These are phyloP conservation scores for Fusarium armeniacum DNA, from an alignment of 2,329 filamentous ascomycete genomes.

Conservation along the genomic window DNA sequence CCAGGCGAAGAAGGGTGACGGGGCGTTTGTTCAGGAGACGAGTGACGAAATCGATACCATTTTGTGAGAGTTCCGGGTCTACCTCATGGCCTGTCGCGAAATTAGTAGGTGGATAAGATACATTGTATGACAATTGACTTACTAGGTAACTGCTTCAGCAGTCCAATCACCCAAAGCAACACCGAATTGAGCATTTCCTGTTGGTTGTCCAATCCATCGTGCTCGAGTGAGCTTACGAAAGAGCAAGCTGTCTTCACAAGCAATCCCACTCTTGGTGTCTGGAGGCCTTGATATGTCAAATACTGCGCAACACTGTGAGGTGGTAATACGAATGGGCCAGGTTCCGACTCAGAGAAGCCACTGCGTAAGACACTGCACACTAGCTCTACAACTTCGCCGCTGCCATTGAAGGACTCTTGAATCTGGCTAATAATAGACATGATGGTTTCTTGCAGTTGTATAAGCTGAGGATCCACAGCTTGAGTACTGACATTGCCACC, in stretches of 20 bases:
- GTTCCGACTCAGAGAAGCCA: constrained; percentile 80
- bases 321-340: constrained; percentile 83
- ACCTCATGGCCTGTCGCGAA: constrained; percentile 71
- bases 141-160: constrained; percentile 75
- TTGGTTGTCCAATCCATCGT: constrained; percentile 60
- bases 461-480: constrained; percentile 41
- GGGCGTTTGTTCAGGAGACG: constrained; percentile 73
- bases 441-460: constrained; percentile 61
- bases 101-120: background rate
- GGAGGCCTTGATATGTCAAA: constrained; percentile 69
- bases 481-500: constrained; percentile 52
- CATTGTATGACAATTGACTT: constrained; percentile 41
- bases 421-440: constrained; percentile 63
- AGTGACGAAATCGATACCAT: constrained; percentile 79
- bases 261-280: constrained; percentile 76
- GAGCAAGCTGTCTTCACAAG: constrained; percentile 80
- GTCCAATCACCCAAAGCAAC: constrained; percentile 71
- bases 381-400: constrained; percentile 77
- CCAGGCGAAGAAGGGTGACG: constrained; percentile 70
- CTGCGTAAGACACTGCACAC: constrained; percentile 79
- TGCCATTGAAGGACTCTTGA: constrained; percentile 67
- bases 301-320: constrained; percentile 75
- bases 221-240: constrained; percentile 73
- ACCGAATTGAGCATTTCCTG: constrained; percentile 65
- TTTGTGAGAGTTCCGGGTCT: constrained; percentile 80